Base-by-base conservation (phyloP, 2,329 filamentous ascomycete genomes). In the Aspergillus flavus region DNA sequence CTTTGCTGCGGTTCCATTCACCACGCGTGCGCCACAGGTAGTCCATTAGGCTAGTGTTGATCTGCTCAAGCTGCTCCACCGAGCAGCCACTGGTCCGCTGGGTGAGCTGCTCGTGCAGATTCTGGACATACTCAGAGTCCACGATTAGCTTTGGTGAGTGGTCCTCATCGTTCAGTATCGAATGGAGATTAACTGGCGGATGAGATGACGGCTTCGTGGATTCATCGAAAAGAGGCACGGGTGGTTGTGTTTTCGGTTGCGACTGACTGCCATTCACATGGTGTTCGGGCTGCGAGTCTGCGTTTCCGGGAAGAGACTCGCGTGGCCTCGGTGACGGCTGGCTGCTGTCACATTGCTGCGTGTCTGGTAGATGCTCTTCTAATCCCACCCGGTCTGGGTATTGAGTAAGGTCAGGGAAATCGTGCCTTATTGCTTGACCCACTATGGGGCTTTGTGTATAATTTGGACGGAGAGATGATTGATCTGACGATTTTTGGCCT, bases 51-150 rank as follows among this genome's bases (percentile, higher is more conserved):
- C 90, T 88, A 9, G 93, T 90, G 76, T 94, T 94, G 75, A 97
- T 89, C 78, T 98, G 94, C 82, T 98, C 94, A 23, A 99, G 82
- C 77, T 99, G 94, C 79, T 99, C 95, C 58, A 99, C 91, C 0
- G 90, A 91, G 76, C 91, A 92, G 0, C 92, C 92, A 23, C 87
- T 89, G 2, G 91, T 94, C 52, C 84, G 83, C 32, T 85, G 79
- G 0, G 89, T 88, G 39, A 97, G 81, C 43, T 87, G 82, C 0
- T 83, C 75, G 61, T 93, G 83, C 61, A 96, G 84, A 7, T 81
- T 75, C 2, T 81, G 76, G 28, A 93, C 81, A 34, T 85, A 82
- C 0, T 72, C 68, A 11, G 83, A 76, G 63, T 87, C 84, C 16
- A 87, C 59, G 9, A 71, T 63, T 9, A 79, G 67, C 48, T 73